Evolutionary conservation across 768 basidiomycete genomes (phyloP), one percentile per base, ranked within the genome.

Genomic region (Sporobolomyces pararoseus): DNA sequence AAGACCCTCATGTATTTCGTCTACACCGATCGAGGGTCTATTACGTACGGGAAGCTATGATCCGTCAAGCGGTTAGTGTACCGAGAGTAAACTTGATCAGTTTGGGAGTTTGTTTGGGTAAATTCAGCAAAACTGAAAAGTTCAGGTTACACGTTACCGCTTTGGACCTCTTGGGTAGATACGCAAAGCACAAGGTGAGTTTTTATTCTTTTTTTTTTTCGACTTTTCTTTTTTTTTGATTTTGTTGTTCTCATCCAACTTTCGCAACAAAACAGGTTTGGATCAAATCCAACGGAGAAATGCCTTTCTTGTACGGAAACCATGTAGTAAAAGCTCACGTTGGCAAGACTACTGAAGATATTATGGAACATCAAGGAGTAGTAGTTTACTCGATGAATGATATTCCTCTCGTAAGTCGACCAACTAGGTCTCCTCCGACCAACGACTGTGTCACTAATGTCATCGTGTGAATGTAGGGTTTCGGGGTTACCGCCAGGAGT

Each of bases 261-360:
- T n/a, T n/a, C 10, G 10, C 21, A 21, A 47, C 12, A 21, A 6
- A 31, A 25, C 68, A 97, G 95, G 86, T 98, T 23, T 99, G 96
- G 96, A 92, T 99, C 79, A 99, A 99, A 80, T 88, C 94, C 31
- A 95, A 98, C 74, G 96, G 96, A 77, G 96, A 99, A 81, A 95
- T 99, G 88, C 96, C 96, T 1, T 99, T 95, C 84, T 82, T 99
- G 44, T 99, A 99, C 77, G 96, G 96, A 65, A 99, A 99, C 78
- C 94, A 99, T 81, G 88, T 98, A 68, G 86, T 97, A 72, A 99
- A 98, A 81, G 96, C 96, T 13, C 96, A 99, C 80, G 83, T 99
- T n/a, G 96, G 96, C 23, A 85, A 95, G 68, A 97, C 98, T 79
- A 97, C 96, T 55, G 96, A 99, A 79, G 96, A 99, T 77, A 95